Evolutionary conservation across 2,329 filamentous ascomycete genomes (phyloP), one percentile per base, ranked within the genome.

Genomic region (Rhynchosporium agropyri): DNA sequence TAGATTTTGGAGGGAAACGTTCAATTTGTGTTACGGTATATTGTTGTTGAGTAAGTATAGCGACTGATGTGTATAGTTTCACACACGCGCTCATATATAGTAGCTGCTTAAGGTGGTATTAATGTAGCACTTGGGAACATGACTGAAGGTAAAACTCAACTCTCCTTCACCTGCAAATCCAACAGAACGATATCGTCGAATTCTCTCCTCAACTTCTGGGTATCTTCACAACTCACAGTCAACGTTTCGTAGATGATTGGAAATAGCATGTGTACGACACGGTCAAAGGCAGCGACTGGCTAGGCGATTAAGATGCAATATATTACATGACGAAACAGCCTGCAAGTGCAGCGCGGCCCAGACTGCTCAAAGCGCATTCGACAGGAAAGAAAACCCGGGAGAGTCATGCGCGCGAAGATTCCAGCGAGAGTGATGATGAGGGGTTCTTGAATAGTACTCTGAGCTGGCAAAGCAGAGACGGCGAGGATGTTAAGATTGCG

Each of bases 41-140:
- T 8, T 40, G 7, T 40, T 40, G 36, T 20, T 1, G 20, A 20
- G 1, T 20, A 20, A 1, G 20, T 20, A 20, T 4, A 31, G 3
- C 40, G 4, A 40, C 45, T 38, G 36, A 38, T 46, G 45, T 53
- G 2, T 46, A 3, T 12, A 64, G 66, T 88, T 87, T 73, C 84
- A 84, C 38, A 88, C 85, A 20, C 78, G 85, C 76, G 85, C 76
- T 84, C 81, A 69, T 85, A 88, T 75, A 88, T 85, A 10, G 85
- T 88, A 63, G 85, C 85, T n/a, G 85, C 85, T 29, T 85, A 88
- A 75, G 85, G 85, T 66, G 85, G 85, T 67, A 88, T 88, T 72
- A 84, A 84, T 72, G 83, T 82, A 9, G 82, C 82, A 3, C 74
- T 85, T 15, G 83, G 81, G 28, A 73, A 72, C 29, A 71, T 71